A percentile compares a stretch with the other conserved stretches of the same genome.
phyloP scores from a whole-genome alignment of 306 rosid species.

The Corylus avellana region DNA sequence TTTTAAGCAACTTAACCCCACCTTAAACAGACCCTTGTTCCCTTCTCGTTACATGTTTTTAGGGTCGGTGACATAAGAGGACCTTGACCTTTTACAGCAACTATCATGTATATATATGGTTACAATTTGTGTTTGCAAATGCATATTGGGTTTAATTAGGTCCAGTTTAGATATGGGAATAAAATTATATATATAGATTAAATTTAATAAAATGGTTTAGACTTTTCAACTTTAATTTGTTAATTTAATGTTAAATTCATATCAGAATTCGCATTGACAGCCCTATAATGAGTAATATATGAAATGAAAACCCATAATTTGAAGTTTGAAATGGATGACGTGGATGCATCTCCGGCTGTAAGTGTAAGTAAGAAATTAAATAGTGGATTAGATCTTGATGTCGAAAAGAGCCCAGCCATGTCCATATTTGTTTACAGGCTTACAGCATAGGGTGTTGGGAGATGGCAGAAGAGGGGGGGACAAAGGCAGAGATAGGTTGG shows the following conservation, averaged over 20 bases:
- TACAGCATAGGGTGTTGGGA: slow-evolving; percentile 44
- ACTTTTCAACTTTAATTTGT: neutral
- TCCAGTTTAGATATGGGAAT: too few relatives aligned
- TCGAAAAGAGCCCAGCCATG: neutral
- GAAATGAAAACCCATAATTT: neutral
- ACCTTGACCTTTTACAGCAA: slow-evolving; percentile 25
- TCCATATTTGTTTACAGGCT: slow-evolving; percentile 8
- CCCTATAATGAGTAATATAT: too few relatives aligned
- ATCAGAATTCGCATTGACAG: too few relatives aligned
- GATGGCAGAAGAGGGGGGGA: slow-evolving; percentile 48
- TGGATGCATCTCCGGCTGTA: neutral
- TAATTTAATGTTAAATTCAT: too few relatives aligned
- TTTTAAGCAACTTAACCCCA: neutral
- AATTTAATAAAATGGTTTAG: neutral
- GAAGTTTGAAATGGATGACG: neutral
- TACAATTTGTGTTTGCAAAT: too few relatives aligned
- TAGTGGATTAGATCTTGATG: neutral
- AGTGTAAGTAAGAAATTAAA: neutral
- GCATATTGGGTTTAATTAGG: too few relatives aligned
- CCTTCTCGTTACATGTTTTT: slow-evolving; percentile 37
- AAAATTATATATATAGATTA: too few relatives aligned
- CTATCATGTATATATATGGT: too few relatives aligned
- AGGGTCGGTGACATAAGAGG: slow-evolving; percentile 41
- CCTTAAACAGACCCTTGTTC: slow-evolving; percentile 31
- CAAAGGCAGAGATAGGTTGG: slow-evolving; percentile 40